Evolutionary conservation across 2,329 filamentous ascomycete genomes (phyloP).

Genomic region (Curvularia eragrostidis): DNA sequence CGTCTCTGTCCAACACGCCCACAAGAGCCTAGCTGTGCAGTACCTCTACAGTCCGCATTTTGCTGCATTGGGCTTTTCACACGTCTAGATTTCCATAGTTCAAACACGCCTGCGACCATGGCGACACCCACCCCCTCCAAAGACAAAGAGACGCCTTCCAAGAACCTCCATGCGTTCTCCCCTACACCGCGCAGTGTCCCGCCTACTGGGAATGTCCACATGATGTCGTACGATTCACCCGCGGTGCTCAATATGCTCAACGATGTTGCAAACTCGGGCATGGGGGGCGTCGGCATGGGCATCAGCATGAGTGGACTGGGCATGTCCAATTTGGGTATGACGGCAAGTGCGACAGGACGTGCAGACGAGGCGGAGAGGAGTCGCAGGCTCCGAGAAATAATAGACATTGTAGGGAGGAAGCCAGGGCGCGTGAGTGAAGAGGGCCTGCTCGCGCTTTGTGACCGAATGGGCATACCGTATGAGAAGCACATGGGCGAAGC

Average conservation of each 20-base stretch:
- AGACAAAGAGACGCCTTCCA: constrained; percentile 43
- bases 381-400: constrained; percentile 64
- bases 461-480: constrained; percentile 67
- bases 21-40: neutral
- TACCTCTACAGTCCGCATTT: neutral
- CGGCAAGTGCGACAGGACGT: constrained; percentile 47
- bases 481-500: constrained; percentile 37
- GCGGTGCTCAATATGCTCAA: constrained; percentile 53
- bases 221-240: constrained; percentile 52
- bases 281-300: constrained; percentile 43
- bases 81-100: neutral
- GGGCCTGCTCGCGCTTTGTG: constrained; percentile 74
- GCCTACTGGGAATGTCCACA: constrained; percentile 44
- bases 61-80: neutral
- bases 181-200: constrained; percentile 54
- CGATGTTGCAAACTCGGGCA: constrained; percentile 47
- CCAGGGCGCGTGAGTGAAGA: constrained; percentile 76
- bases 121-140: constrained; percentile 48
- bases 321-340: constrained; percentile 50
- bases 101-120: constrained; percentile 30
- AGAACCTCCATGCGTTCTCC: constrained; percentile 48
- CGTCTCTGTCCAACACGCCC: neutral
- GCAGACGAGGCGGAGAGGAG: constrained; percentile 62
- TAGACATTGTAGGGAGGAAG: constrained; percentile 70
- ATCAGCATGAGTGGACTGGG: constrained; percentile 52